phyloP scores from a whole-genome alignment of 306 rosid species.

The Geum urbanum region DNA sequence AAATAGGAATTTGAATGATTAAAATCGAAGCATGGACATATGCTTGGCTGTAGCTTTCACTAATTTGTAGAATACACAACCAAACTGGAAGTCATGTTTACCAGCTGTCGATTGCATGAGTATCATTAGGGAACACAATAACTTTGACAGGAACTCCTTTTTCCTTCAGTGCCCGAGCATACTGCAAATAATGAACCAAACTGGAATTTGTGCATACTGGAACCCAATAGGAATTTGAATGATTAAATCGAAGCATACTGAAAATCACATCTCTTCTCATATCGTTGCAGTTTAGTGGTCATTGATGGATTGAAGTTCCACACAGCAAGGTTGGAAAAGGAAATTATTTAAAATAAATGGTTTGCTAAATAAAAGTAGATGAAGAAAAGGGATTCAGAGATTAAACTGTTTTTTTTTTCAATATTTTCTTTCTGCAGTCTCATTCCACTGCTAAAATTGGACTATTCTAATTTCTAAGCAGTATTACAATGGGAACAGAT shows the following conservation, averaged over 20 bases:
- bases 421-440: not conserved
- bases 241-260: too few species aligned
- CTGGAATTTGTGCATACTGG: too few species aligned
- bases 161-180: constrained; percentile 75
- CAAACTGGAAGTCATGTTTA: constrained; percentile 23
- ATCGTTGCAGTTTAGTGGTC: not conserved
- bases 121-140: constrained; percentile 72
- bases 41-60: not conserved
- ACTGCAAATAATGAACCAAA: too few species aligned
- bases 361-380: too few species aligned
- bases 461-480: too few species aligned
- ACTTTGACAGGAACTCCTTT: constrained; percentile 69
- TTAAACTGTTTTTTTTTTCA: not conserved
- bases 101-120: constrained; percentile 82
- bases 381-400: not conserved
- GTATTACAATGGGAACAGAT: not conserved
- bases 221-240: constrained; percentile 28
- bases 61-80: not conserved
- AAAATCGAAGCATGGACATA: not conserved
- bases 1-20: constrained; percentile 1
- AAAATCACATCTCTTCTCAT: not conserved
- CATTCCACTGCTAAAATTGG: not conserved
- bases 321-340: not conserved
- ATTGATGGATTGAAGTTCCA: constrained; percentile 1
- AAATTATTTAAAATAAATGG: too few species aligned